A percentile compares a stretch with the other conserved stretches of the same genome.
phyloP scores from a whole-genome alignment of 1,284 basidiomycete species.

The Leucoagaricus sp. region DNA sequence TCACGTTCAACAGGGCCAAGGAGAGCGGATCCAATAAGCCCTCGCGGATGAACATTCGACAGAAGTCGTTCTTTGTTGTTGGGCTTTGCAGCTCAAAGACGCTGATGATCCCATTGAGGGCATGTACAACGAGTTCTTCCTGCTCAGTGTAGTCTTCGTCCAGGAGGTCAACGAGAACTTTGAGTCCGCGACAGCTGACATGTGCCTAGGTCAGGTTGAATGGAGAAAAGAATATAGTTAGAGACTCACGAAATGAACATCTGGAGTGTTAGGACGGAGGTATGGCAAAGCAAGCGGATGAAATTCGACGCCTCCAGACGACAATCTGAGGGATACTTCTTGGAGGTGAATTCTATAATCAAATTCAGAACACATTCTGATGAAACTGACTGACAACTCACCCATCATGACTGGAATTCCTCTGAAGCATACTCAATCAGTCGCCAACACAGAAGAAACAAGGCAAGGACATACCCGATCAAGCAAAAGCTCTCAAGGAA shows the following conservation, averaged over 20 bases:
- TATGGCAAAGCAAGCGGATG: constrained; percentile 89
- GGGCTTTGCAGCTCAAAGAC: constrained; percentile 96
- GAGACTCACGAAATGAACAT: constrained; percentile 97
- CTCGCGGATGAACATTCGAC: constrained; percentile 96
- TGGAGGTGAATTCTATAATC: constrained; percentile 81
- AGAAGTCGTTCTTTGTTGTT: constrained; percentile 97
- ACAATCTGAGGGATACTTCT: constrained; percentile 92
- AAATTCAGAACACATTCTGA: constrained; percentile 16
- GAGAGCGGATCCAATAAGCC: constrained; percentile 93
- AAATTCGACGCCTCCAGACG: constrained; percentile 95
- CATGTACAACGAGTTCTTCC: constrained; percentile 90
- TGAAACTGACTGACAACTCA: constrained; percentile 34
- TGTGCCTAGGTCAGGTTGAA: neutral
- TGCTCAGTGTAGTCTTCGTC: constrained; percentile 95
- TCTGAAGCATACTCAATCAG: constrained; percentile 34
- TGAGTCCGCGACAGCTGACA: constrained; percentile 85
- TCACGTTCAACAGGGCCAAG: constrained; percentile 85
- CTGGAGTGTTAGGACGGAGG: constrained; percentile 90
- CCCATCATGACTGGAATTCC: constrained; percentile 93
- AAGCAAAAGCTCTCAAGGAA: constrained; percentile 95
- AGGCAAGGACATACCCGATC: constrained; percentile 64
- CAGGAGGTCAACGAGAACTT: constrained; percentile 91
- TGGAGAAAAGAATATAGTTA: neutral
- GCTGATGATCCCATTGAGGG: constrained; percentile 91
- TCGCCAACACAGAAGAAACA: neutral